Conservation (phyloP, 805 yeast species). For the Zygosaccharomyces kombuchaensis region DNA sequence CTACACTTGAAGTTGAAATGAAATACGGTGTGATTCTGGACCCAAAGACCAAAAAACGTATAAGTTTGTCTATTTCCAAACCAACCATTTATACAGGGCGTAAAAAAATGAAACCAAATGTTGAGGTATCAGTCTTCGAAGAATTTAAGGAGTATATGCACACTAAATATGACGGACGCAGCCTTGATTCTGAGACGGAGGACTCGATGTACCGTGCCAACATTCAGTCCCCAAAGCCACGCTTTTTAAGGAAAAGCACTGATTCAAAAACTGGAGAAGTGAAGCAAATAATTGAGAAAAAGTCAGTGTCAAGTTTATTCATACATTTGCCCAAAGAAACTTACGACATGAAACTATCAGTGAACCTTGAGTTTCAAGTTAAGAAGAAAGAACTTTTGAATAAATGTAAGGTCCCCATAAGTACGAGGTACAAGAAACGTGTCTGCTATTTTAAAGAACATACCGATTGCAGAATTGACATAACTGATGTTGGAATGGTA, state of each 20-base stretch:
- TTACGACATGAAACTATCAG: conserved; percentile 66
- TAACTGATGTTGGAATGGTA: conserved; percentile 37
- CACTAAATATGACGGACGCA: conserved; percentile 25
- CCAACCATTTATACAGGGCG: conserved; percentile 55
- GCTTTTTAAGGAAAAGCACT: conserved; percentile 53
- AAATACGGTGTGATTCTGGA: conserved; percentile 65
- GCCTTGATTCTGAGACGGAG: conserved; percentile 51
- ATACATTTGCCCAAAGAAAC: conserved; percentile 67
- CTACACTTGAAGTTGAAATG: conserved; percentile 60
- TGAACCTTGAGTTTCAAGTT: conserved; percentile 65
- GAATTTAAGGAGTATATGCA: conserved; percentile 47
- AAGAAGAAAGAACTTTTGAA: conserved; percentile 45
- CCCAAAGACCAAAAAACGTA: conserved; percentile 51
- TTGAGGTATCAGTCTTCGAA: conserved; percentile 53
- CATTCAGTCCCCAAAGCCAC: conserved; percentile 53
- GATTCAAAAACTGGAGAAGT: conserved; percentile 57
- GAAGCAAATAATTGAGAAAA: conserved; percentile 61
- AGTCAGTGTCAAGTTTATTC: conserved; percentile 59
- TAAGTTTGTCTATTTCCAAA: conserved; percentile 55
- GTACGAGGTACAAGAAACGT: conserved; percentile 62
- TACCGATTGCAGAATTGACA: conserved; percentile 60
- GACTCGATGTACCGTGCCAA: conserved; percentile 55
- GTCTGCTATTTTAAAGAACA: conserved; percentile 57
- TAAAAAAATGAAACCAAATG: conserved; percentile 54
- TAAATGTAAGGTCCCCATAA: conserved; percentile 45